Evolutionary conservation across 2,329 filamentous ascomycete genomes (phyloP), one percentile per base, ranked within the genome.

Genomic region (Aciculosporium take): DNA sequence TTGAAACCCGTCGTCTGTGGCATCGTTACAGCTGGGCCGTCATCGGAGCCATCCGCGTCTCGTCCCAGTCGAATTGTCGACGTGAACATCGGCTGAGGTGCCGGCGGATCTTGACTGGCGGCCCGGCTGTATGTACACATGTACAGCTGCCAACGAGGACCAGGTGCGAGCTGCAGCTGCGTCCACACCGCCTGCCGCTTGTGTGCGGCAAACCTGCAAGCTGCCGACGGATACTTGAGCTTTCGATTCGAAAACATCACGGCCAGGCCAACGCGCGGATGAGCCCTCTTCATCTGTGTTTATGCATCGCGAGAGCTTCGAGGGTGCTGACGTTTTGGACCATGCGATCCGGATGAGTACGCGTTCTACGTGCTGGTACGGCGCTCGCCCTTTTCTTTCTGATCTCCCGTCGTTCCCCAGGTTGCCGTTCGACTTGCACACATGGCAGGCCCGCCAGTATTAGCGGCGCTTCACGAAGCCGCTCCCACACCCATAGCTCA

Each of bases 401-500:
- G 8, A n/a, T n/a, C 7, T 27, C 7, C 23, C 13, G 9, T 21
- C 18, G 17, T 8, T 13, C 17, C 31, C 8, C 20, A 23, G 23
- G 8, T 23, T 29, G 31, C 31, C 8, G n/a, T 39, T 8, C 24
- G 13, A 13, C 18, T 25, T 21, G 17, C 24, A 60, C 35, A 4
- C 23, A 37, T 59, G 57, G 44, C 51, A 40, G 47, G 51, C 37
- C 41, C 43, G 33, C 49, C 51, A 24, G 34, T 39, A 18, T 36
- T 43, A 17, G 51, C 55, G 36, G 44, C 48, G 41, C 53, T 60
- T 24, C 49, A 43, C 15, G 43, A 50, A 42, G 55, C 57, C 41
- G 52, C 56, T 13, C 56, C 60, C 20, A 72, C 69, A 8, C 63
- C 74, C 15, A 79, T 81, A 50, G 66, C 76, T 7, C 63, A 73